Conservation (phyloP, 345 rosid species). For the Diplotaxis tenuifolia region DNA sequence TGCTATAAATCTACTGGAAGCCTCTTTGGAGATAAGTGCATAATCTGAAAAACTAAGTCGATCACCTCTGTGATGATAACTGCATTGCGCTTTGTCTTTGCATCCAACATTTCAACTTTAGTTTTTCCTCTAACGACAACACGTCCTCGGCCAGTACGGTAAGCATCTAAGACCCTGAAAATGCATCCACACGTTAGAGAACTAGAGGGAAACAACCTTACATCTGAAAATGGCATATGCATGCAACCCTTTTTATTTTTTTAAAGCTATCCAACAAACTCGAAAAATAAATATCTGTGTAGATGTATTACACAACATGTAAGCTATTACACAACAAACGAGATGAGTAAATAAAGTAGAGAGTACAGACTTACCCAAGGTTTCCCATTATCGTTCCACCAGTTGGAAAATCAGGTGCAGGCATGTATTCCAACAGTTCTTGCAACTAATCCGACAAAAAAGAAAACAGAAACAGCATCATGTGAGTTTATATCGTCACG, state of each 20-base stretch:
- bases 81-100: slow-evolving; percentile 71
- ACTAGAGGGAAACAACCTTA: slow-evolving; percentile 6
- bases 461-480: slow-evolving; percentile 24
- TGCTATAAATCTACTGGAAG: background rate
- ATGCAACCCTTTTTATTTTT: background rate
- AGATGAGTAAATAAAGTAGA: too few species aligned
- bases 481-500: background rate
- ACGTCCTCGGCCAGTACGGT: slow-evolving; percentile 90
- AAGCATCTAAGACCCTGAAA: slow-evolving; percentile 75
- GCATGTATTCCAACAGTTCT: slow-evolving; percentile 98
- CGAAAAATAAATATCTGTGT: background rate
- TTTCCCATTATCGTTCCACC: slow-evolving; percentile 98
- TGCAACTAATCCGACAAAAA: slow-evolving; percentile 60
- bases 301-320: background rate
- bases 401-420: slow-evolving; percentile 98
- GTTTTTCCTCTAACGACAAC: slow-evolving; percentile 82
- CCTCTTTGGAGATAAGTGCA: slow-evolving; percentile 13
- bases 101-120: slow-evolving; percentile 75
- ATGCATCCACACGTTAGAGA: slow-evolving; percentile 26
- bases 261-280: background rate
- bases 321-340: background rate
- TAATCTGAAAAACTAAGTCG: slow-evolving; percentile 1
- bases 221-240: slow-evolving; percentile 18
- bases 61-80: slow-evolving; percentile 85
- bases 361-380: slow-evolving; percentile 59